Evolutionary conservation across 805 yeast species (phyloP).

Genomic region (Lachancea sp.): DNA sequence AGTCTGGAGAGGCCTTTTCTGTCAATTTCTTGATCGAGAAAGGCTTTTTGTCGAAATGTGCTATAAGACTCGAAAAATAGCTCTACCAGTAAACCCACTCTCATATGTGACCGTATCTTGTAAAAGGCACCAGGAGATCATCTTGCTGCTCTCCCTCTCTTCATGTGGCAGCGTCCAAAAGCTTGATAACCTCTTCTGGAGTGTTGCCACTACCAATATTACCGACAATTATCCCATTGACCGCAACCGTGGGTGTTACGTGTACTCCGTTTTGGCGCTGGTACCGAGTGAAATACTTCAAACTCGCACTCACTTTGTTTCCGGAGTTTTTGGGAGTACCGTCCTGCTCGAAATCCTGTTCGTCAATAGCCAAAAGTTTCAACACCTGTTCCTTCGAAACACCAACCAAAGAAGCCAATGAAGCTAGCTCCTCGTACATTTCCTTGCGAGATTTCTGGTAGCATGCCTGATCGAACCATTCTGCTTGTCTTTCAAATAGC

Average conservation of each 20-base stretch:
- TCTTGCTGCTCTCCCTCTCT: no score
- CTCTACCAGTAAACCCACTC: no score
- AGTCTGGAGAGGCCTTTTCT: no score
- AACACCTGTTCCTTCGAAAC: neutral
- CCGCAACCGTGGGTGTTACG: slow-evolving; percentile 6
- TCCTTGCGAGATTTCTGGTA: slow-evolving; percentile 2
- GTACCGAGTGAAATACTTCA: slow-evolving; percentile 5
- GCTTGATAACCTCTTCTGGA: slow-evolving; percentile 4
- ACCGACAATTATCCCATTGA: slow-evolving; percentile 4
- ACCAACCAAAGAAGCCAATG: slow-evolving; percentile 1
- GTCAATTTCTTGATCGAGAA: no score
- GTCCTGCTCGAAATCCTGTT: neutral
- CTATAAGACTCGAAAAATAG: no score
- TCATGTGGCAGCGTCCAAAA: slow-evolving; percentile 3
- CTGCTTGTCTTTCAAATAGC: slow-evolving; percentile 2
- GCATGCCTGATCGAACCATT: slow-evolving; percentile 4
- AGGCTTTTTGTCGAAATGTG: no score
- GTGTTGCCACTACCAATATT: slow-evolving; percentile 5
- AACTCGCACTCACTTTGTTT: neutral
- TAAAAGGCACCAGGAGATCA: no score
- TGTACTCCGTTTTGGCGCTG: slow-evolving; percentile 9
- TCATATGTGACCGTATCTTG: no score
- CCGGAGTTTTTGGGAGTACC: slow-evolving; percentile 4
- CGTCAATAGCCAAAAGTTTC: slow-evolving; percentile 1
- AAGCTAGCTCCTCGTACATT: slow-evolving; percentile 4